Base-by-base conservation (phyloP, 108 stramenopile genomes). In the Cyclotella atomus region DNA sequence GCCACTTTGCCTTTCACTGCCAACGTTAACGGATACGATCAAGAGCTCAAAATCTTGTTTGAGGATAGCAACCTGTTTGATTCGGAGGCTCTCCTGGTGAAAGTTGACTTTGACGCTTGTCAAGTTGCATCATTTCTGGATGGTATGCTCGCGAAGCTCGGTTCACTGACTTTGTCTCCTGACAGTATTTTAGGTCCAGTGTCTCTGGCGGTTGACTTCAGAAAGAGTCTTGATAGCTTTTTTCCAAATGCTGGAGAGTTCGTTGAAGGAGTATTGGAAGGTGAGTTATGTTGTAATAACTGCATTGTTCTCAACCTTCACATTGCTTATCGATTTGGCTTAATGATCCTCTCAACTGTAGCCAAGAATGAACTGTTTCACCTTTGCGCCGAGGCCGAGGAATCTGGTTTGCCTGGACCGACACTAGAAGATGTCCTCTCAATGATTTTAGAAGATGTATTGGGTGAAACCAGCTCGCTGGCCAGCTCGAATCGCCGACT, bases 351-450 rank as follows among this genome's bases (percentile, higher is more conserved):
- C 0, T 16, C 19, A 5, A 20, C 12, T 9, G 1, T 38, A 71
- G 73, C 73, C 38, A 75, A 75, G 32, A 75, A 75, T 55, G 73
- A 75, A 24, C 50, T 75, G 8, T 75, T 75, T 33, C 65, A 66
- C 33, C 65, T 75, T 44, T 75, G 73, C 34, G 66, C 55, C 1
- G 65, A 66, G 55, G 28, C 53, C 17, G 59, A 35, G 6, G 56
- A 54, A n/a, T 59, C 65, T 65, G 66, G 73, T 17, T 53, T 30
- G 20, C 50, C 28, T 21, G 52, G 62, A 19, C 73, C 73, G 24
- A 66, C 27, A 20, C 54, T 75, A 29, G 55, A 75, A 21, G 66
- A 66, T 55, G 66, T 75, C 12, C 19, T 75, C 8, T 25, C 54
- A 16, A 30, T 67, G 65, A 8, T 75, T 0, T 38, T 68, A 24